phyloP scores from a whole-genome alignment of 2,329 filamentous ascomycete genomes.

The Microsporum audouinii region DNA sequence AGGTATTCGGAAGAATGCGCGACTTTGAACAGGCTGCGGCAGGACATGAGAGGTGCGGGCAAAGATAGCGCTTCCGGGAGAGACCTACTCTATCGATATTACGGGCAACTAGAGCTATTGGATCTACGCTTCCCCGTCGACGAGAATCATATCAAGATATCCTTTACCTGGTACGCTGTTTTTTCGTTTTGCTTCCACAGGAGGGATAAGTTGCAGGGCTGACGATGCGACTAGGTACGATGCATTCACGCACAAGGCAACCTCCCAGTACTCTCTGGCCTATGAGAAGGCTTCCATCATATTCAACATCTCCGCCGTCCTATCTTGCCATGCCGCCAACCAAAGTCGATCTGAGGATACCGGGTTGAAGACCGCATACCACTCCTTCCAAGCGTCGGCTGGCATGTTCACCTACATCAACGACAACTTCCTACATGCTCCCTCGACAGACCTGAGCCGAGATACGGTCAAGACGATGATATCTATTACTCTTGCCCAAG shows the following conservation, averaged over 20 bases:
- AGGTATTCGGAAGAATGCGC: constrained; percentile 91
- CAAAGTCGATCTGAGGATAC: constrained; percentile 87
- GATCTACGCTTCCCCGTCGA: constrained; percentile 94
- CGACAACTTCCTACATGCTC: constrained; percentile 95
- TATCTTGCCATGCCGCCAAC: constrained; percentile 87
- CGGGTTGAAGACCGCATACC: constrained; percentile 90
- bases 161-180: constrained; percentile 77
- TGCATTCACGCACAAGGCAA: constrained; percentile 98
- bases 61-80: constrained; percentile 91
- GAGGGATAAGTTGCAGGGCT: not conserved
- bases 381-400: constrained; percentile 93
- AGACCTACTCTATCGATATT: constrained; percentile 92
- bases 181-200: not conserved
- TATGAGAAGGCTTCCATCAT: constrained; percentile 99
- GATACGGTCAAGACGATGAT: constrained; percentile 95
- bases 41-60: constrained; percentile 96
- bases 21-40: constrained; percentile 83
- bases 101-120: constrained; percentile 88
- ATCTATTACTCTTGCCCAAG: constrained; percentile 83
- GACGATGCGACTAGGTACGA: constrained; percentile 59
- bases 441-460: constrained; percentile 86
- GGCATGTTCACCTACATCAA: constrained; percentile 99
- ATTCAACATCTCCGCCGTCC: constrained; percentile 95
- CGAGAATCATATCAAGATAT: constrained; percentile 98
- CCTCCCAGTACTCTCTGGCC: constrained; percentile 87